A percentile compares a stretch with the other conserved stretches of the same genome.
Evolutionary conservation across 495 filamentous ascomycete genomes (phyloP).

Genomic region (Bacidia rubella): DNA sequence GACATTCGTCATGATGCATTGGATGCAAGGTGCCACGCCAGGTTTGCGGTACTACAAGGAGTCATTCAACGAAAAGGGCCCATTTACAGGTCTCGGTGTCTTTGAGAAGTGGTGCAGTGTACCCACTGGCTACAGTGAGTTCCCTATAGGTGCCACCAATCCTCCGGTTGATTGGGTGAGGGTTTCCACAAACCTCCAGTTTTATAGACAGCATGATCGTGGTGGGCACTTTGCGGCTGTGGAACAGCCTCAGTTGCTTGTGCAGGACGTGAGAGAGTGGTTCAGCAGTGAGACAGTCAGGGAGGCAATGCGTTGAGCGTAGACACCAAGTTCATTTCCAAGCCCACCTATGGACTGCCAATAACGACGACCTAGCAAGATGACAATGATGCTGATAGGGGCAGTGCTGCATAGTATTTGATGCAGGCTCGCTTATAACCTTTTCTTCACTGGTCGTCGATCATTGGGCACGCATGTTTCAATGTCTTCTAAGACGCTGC

Average conservation of each 20-base stretch:
- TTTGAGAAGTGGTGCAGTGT: constrained; percentile 10
- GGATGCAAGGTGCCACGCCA: constrained; percentile 21
- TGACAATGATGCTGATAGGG: no score
- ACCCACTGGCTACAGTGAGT: constrained; percentile 1
- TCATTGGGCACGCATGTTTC: no score
- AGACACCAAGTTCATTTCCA: no score
- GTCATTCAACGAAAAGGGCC: background rate
- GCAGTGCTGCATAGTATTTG: no score
- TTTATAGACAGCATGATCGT: constrained; percentile 19
- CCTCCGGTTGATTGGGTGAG: constrained; percentile 17
- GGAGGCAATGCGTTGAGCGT: constrained; percentile 4
- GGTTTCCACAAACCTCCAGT: constrained; percentile 15
- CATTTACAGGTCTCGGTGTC: constrained; percentile 5
- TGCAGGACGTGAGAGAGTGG: constrained; percentile 24
- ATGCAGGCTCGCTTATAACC: no score
- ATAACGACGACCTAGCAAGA: no score
- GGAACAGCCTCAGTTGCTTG: constrained; percentile 25
- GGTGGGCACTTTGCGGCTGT: constrained; percentile 30
- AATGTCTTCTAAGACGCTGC: no score
- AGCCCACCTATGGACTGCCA: no score
- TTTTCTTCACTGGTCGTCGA: no score
- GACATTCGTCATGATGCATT: constrained; percentile 23
- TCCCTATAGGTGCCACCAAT: constrained; percentile 2
- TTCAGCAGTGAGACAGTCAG: constrained; percentile 11
- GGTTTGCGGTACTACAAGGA: constrained; percentile 21